Evolutionary conservation across 345 rosid genomes (phyloP), one percentile per base, ranked within the genome.

Genomic region (Eucalyptus polybractea): DNA sequence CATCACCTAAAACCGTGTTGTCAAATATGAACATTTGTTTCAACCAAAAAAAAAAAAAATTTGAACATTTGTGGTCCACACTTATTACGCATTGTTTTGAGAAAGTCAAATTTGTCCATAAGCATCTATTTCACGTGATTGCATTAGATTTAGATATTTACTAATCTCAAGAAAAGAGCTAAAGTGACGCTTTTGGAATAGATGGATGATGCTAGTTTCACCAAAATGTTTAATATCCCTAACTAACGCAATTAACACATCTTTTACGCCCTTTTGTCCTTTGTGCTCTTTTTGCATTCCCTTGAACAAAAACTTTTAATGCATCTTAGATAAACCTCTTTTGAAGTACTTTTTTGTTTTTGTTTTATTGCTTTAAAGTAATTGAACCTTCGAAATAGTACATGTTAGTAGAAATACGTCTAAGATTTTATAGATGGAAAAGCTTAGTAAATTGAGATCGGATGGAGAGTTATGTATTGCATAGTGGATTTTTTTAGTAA

Each of bases 321-420:
- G 33, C 69, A 62, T 27, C 31, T 62, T 62, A 62, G 33, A 62
- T 27, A 6, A 62, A 27, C 33, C 13, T 6, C 31, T 27, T 62
- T 62, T 27, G 31, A 62, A 62, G 31, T 62, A 33, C 80, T 16
- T 69, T 69, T 69, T 21, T 51, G 6, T 3, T 31, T 10, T 67
- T 5, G 40, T 15, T 31, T 67, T 31, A 67, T 17, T 33, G 22
- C 24, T 69, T 16, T 69, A 67, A 15, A 31, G 11, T 31, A 4
- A 31, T 67, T 5, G 3, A 8, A 31, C 10, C 2, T 31, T 0
- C 12, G 1, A 31, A 69, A 16, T 8, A 10, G 3, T 16, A 5
- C 6, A 10, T 31, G 80, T 16, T 31, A 69, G 9, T 33, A 19
- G 2, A 31, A 69, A 33, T 8, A 69, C 1, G 13, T 31, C 24